Base-by-base conservation (phyloP, 768 basidiomycete species). In the Tulasnella sp. region DNA sequence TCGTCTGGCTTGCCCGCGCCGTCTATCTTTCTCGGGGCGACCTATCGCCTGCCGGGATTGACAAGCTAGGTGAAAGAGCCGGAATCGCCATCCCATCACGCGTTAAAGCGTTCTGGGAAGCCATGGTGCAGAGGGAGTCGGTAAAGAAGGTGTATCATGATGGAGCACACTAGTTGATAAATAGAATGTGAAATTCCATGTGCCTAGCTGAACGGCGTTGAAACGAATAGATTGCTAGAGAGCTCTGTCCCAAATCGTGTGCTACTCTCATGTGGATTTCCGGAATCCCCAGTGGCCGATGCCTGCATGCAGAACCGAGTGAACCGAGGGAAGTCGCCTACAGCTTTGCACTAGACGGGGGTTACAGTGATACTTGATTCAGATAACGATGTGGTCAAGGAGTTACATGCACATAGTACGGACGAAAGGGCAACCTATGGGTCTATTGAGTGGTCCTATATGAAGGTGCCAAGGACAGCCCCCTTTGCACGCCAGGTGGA, bases 1-100 rank as follows among this genome's bases (percentile, higher is more conserved):
- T 88, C 11, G 89, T 88, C 36, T 96, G 93, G 93, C 81, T 95
- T 39, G 83, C 88, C 12, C 86, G 89, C 36, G 79, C 94, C 4
- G 87, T 89, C 29, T 81, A 79, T 71, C 84, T 93, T 25, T 84
- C 87, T 0, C 91, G 91, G 1, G 92, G 88, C 0, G 81, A 81
- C 34, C 81, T 79, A 0, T 82, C 77, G 37, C 68, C 79, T 12
- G 64, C 69, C 3, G 83, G 81, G 34, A 89, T 92, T 1, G 86
- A 83, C 76, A 93, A 90, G 82, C 49, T 74, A 11, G 72, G 54
- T 9, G 73, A 54, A 74, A 38, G 40, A 36, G 31, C 36, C 14
- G 67, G 67, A 15, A 29, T 25, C n/a, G 25, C 25, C n/a, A 40
- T 76, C 29, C 34, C 36, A 29, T 36, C 69, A 25, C 29, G 42